Base-by-base conservation (phyloP, 2,329 filamentous ascomycete genomes). In the Exophiala aquamarina region DNA sequence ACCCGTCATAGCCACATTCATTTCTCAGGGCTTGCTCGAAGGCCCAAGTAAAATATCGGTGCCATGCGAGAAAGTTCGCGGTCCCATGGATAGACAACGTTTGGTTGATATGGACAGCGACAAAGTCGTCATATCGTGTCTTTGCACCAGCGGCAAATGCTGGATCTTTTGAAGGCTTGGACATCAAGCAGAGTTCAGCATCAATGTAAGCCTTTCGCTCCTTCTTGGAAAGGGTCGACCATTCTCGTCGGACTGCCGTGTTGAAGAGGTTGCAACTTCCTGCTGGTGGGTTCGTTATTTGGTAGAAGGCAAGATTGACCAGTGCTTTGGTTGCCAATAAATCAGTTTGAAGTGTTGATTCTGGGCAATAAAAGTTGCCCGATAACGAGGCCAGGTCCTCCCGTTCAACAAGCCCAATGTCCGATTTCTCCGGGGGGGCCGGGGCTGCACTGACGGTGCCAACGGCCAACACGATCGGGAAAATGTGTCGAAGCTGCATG, bases 61-160 rank as follows among this genome's bases (percentile, higher is more conserved):
- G 72, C 69, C 71, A 72, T 18, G 65, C 59, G 29, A 73, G 59
- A 54, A 73, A 70, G 52, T 59, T 57, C 13, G 60, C 62, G 28
- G 62, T 48, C 19, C 42, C 61, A 29, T 70, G 68, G 31, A 70
- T 65, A 17, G 40, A 56, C 5, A 60, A 43, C 5, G 65, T 67
- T 37, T 63, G 57, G 42, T 63, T 60, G 28, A 68, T 66, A 40
- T 71, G 69, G 5, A 59, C 57, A 10, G 59, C 66, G 5, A 67
- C 63, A 51, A 70, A 70, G 50, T 72, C 70, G 55, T 79, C 76
- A 47, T 70, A 77, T n/a, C 46, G 74, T 50, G 65, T 70, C 47
- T 64, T 66, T 2, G 69, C 72, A 2, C 75, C 76, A 0, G 73
- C 62, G 0, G 67, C 70, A 10, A 65, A 59, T 0, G 59, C 54